phyloP scores from a whole-genome alignment of 2,329 filamentous ascomycete species.

The Alternaria burnsii region DNA sequence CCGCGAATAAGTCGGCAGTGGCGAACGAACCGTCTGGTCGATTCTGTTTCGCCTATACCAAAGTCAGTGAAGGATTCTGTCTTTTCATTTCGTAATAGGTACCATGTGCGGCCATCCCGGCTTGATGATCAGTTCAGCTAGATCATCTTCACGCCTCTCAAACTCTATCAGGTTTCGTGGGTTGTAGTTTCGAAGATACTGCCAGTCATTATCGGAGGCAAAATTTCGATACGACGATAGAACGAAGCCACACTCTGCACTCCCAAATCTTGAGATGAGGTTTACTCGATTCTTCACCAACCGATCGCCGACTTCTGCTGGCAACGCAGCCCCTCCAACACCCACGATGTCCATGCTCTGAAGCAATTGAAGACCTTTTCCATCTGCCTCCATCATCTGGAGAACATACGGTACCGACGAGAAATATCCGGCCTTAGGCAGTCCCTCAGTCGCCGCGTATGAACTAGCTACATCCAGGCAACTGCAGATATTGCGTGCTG shows the following conservation, averaged over 20 bases:
- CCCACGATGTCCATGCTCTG: slow-evolving; percentile 67
- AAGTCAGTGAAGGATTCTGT: slow-evolving; percentile 2
- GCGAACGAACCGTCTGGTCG: slow-evolving; percentile 67
- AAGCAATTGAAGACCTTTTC: slow-evolving; percentile 78
- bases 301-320: slow-evolving; percentile 61
- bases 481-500: slow-evolving; percentile 60
- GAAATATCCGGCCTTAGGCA: slow-evolving; percentile 63
- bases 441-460: slow-evolving; percentile 20
- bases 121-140: slow-evolving; percentile 65
- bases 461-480: slow-evolving; percentile 55
- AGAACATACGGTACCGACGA: slow-evolving; percentile 80
- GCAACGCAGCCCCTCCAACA: slow-evolving; percentile 69
- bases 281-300: slow-evolving; percentile 63
- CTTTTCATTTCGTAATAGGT: neutral
- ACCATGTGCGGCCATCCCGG: slow-evolving; percentile 65
- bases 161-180: slow-evolving; percentile 58
- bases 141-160: slow-evolving; percentile 48
- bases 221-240: slow-evolving; percentile 69
- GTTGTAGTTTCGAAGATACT: slow-evolving; percentile 62
- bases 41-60: slow-evolving; percentile 61
- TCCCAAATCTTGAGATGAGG: slow-evolving; percentile 70
- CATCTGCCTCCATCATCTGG: slow-evolving; percentile 87
- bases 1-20: slow-evolving; percentile 69
- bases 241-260: slow-evolving; percentile 72
- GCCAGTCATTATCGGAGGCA: slow-evolving; percentile 64